phyloP scores from a whole-genome alignment of 2,329 filamentous ascomycete genomes.

The Verticillium tricorpus region DNA sequence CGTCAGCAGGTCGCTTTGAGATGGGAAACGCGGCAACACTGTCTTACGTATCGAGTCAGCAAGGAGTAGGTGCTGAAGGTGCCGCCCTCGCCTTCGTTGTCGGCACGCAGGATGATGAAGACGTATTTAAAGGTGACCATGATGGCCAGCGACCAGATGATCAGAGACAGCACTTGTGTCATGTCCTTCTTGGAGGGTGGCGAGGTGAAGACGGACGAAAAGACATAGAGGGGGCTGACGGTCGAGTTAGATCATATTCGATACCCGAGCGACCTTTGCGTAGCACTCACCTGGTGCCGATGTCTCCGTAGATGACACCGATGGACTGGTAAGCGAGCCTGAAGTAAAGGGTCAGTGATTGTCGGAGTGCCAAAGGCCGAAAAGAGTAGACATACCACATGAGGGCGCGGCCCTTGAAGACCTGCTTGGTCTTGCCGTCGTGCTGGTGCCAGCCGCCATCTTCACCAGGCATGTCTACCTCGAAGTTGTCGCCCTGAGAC shows the following conservation, averaged over 20 bases:
- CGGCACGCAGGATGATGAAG: conserved; percentile 59
- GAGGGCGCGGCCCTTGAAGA: conserved; percentile 28
- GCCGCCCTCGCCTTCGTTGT: conserved; percentile 68
- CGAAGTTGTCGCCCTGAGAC: conserved; percentile 16
- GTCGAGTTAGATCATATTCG: conserved; percentile 17
- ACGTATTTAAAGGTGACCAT: conserved; percentile 69
- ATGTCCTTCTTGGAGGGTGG: conserved; percentile 54
- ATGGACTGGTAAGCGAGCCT: conserved; percentile 60
- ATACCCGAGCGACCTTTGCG: too few relatives aligned
- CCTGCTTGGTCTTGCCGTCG: conserved; percentile 21
- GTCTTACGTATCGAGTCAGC: conserved; percentile 50
- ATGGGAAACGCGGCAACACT: background rate
- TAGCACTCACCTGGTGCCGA: conserved; percentile 38
- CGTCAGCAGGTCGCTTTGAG: background rate
- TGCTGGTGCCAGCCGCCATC: conserved; percentile 16
- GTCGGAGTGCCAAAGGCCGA: fast-evolving
- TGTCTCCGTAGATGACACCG: conserved; percentile 67
- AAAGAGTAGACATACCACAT: conserved; percentile 19
- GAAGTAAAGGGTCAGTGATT: conserved; percentile 1
- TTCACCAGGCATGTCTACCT: conserved; percentile 21
- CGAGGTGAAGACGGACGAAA: conserved; percentile 59
- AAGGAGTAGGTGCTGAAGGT: conserved; percentile 65
- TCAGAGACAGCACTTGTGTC: conserved; percentile 60
- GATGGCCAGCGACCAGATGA: conserved; percentile 65
- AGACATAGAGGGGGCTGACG: conserved; percentile 62